Base-by-base conservation (phyloP, 1,139 yeast genomes). In the Magnusiomyces ingens region DNA sequence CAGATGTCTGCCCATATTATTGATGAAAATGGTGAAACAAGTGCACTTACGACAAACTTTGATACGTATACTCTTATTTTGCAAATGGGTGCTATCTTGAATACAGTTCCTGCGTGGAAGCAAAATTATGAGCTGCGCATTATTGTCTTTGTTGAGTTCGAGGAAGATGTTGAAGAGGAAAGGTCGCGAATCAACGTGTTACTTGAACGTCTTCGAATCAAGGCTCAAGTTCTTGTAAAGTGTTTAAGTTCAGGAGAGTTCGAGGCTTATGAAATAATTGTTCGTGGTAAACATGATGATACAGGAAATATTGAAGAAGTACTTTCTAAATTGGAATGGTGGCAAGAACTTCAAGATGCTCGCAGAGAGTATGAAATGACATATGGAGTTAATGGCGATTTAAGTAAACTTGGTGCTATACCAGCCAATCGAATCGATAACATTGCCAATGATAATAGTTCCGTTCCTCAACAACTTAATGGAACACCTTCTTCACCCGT, bases 51-150 rank as follows among this genome's bases (percentile, higher is more conserved):
- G 0, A 88, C 96, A 0, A 93, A 93, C 64, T 89, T 93, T 65
- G 99, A 93, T 66, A 93, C 99, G 0, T 93, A 90, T 64, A 91
- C 98, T 0, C 76, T 93, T 64, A 93, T 93, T 60, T 72, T 93
- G 55, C 99, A 93, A 64, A 73, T 93, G 58, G 99, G 98, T 2
- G 95, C 96, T 1, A 91, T 93, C 59, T 71, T 93, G 57, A 81
- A 87, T 10, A 90, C 98, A 0, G 99, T 93, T 3, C 95, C 95
- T 1, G 87, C 84, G 50, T 93, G 99, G 99, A 84, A 86, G 59
- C 75, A 76, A 48, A 81, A 85, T 0, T 94, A 88, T 63, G 72
- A 69, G 12, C 67, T 93, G 42, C 75, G 99, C 54, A 89, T 93
- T 6, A 82, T 91, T 55, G 95, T 87, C 0, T 91, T 93, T 75